Base-by-base conservation (phyloP, 2,329 filamentous ascomycete species). In the Pyricularia sp. region DNA sequence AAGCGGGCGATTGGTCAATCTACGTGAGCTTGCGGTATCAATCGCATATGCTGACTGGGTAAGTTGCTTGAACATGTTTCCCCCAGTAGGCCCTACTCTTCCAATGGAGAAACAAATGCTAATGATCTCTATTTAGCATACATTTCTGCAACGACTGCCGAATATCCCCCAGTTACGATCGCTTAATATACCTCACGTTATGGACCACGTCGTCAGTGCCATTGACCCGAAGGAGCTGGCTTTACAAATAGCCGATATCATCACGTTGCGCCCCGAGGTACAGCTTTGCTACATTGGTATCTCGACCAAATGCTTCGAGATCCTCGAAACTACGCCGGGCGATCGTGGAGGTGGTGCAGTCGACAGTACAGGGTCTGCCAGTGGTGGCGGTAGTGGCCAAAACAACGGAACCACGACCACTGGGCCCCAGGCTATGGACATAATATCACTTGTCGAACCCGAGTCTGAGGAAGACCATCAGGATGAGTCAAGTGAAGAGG, bases 1-100 rank as follows among this genome's bases (percentile, higher is more conserved):
- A 1, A 92, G 90, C 75, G 91, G 91, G 5, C 88, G 88, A 70
- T 93, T 95, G 91, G 83, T 81, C 25, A 87, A 82, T 71, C 79
- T 95, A 63, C 85, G 85, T 69, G 92, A 95, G 78, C 80, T 95
- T 30, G 89, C 90, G 11, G 86, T 92, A 72, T 86, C 88, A 0
- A 84, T 95, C 69, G 86, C 92, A 71, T 92, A 91, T 77, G 88
- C 86, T 72, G 90, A 94, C 74, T 95, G 92, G 92, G 90, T 92
- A 82, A 81, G 87, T 77, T 66, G 31, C 33, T 9, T 50, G n/a
- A 9, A 50, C 64, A 58, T 71, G 36, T 33, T 69, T 68, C 70
- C 3, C 14, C 5, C 59, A 26, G n/a, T 4, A 26, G 59, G 2
- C 5, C 23, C 9, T 50, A 6, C 42, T 50, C 42, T 1, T 50